A percentile compares a stretch with the other conserved stretches of the same genome.
phyloP scores from a whole-genome alignment of 1,139 yeast species.

The Candida sp. region DNA sequence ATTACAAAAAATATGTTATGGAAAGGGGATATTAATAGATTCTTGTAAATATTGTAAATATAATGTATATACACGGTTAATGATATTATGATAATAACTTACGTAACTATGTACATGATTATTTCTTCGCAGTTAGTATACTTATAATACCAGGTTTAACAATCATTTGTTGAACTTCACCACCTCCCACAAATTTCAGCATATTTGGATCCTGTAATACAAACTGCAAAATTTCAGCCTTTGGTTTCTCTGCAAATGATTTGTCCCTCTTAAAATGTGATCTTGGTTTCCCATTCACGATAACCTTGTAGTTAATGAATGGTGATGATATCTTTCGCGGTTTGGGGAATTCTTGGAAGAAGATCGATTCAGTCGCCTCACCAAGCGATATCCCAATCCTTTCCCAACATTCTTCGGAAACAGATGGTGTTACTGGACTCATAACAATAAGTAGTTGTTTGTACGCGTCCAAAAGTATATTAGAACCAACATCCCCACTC shows the following conservation, averaged over 20 bases:
- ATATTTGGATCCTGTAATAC: slow-evolving; percentile 4
- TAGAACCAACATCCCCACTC: slow-evolving; percentile 19
- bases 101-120: slow-evolving; percentile 6
- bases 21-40: slow-evolving; percentile 26
- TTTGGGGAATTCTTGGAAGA: slow-evolving; percentile 53
- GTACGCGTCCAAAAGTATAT: slow-evolving; percentile 36
- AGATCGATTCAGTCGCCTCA: slow-evolving; percentile 48
- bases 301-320: slow-evolving; percentile 43
- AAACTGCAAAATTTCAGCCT: slow-evolving; percentile 9
- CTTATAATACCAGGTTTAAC: slow-evolving; percentile 21
- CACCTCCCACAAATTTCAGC: slow-evolving; percentile 6
- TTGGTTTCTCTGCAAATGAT: slow-evolving; percentile 5
- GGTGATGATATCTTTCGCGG: slow-evolving; percentile 33
- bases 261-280: not conserved
- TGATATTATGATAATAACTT: not conserved
- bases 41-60: slow-evolving; percentile 3
- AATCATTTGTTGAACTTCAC: slow-evolving; percentile 13
- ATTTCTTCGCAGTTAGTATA: slow-evolving; percentile 11
- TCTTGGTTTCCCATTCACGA: slow-evolving; percentile 69
- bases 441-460: slow-evolving; percentile 54
- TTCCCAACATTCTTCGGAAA: slow-evolving; percentile 84
- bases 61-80: slow-evolving; percentile 6
- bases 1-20: slow-evolving; percentile 27
- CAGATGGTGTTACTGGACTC: slow-evolving; percentile 77
- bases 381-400: slow-evolving; percentile 28